Conservation (phyloP, 176 grass and related monocot species). For the Poa annua region DNA sequence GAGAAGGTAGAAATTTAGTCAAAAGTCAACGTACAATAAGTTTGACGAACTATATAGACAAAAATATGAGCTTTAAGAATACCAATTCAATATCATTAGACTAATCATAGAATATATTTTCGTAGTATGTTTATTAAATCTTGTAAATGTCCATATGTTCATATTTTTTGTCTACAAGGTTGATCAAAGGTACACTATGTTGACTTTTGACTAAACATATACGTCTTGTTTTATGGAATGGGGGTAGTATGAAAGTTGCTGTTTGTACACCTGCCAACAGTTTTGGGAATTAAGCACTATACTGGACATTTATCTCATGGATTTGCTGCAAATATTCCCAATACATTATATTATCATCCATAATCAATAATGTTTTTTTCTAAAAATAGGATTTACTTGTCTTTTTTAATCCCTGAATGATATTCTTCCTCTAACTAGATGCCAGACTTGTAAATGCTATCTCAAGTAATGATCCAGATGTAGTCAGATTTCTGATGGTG, state of each 20-base stretch:
- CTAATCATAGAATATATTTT: too few relatives aligned
- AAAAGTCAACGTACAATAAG: too few relatives aligned
- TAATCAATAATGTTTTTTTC: constrained; percentile 8
- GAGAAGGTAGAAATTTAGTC: too few relatives aligned
- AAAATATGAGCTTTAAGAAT: too few relatives aligned
- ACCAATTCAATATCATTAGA: too few relatives aligned
- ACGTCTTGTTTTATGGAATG: too few relatives aligned
- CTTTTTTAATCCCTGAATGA: constrained; percentile 37
- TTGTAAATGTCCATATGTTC: too few relatives aligned
- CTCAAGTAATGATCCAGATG: constrained; percentile 67
- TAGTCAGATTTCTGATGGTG: constrained; percentile 78
- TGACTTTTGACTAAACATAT: too few relatives aligned
- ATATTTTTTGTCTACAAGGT: too few relatives aligned
- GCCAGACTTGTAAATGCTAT: constrained; percentile 73
- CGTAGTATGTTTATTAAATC: too few relatives aligned
- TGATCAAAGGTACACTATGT: too few relatives aligned
- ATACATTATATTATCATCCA: constrained; percentile 14
- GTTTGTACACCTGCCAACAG: background rate
- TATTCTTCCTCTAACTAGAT: constrained; percentile 69
- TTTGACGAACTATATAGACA: too few relatives aligned
- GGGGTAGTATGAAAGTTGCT: background rate
- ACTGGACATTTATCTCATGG: constrained; percentile 4
- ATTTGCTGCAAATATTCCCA: constrained; percentile 20
- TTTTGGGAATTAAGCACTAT: constrained; percentile 12
- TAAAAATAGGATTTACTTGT: constrained; percentile 17